Evolutionary conservation across 352 stramenopile species (phyloP).

Genomic region (Globisporangium spiculum): DNA sequence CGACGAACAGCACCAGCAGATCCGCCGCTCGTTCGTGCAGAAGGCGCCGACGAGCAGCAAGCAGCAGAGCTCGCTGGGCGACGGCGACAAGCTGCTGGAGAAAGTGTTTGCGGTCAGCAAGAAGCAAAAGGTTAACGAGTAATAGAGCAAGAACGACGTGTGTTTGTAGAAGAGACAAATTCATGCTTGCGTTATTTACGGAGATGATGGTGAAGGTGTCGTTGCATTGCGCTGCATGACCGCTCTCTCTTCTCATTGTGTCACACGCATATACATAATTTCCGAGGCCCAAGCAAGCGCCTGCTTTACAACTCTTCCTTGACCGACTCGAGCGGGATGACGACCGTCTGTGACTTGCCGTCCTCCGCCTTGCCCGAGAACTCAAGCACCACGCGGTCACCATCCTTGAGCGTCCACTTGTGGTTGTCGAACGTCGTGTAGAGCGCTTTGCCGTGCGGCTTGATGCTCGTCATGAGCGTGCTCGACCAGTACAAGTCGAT

Average conservation of each 20-base stretch:
- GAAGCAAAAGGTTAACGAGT: slow-evolving; percentile 42
- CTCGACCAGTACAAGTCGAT: slow-evolving; percentile 69
- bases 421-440: slow-evolving; percentile 70
- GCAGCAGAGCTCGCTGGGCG: slow-evolving; percentile 51
- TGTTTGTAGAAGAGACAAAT: not conserved
- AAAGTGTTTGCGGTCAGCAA: slow-evolving; percentile 70
- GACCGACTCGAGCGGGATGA: slow-evolving; percentile 31
- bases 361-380: slow-evolving; percentile 45
- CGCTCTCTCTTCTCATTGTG: not conserved
- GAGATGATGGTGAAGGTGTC: not conserved
- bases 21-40: slow-evolving; percentile 77
- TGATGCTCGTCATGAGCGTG: slow-evolving; percentile 67
- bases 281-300: not conserved
- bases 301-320: slow-evolving; percentile 47
- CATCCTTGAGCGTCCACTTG: slow-evolving; percentile 67
- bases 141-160: not conserved
- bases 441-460: slow-evolving; percentile 33
- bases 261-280: slow-evolving; percentile 11
- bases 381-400: slow-evolving; percentile 47
- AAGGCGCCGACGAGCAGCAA: slow-evolving; percentile 71
- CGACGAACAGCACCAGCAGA: slow-evolving; percentile 29
- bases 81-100: slow-evolving; percentile 42
- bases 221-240: not conserved
- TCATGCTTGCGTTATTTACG: not conserved
- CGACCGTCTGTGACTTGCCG: slow-evolving; percentile 47